Evolutionary conservation across 208 protist species (phyloP), one percentile per base, ranked within the genome.

Genomic region (Trypanosoma brucei): DNA sequence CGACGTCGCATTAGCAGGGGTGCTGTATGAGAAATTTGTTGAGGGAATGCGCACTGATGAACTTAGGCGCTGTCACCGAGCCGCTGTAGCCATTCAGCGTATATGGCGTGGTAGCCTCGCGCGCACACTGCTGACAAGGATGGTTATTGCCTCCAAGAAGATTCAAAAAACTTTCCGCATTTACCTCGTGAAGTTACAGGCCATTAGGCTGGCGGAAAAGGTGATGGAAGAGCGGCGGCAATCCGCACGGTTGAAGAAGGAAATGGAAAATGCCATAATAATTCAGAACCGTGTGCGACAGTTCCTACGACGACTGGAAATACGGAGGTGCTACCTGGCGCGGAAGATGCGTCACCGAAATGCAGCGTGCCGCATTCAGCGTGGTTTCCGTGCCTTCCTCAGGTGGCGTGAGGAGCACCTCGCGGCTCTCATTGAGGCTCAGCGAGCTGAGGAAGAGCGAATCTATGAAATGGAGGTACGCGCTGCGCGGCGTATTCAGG

Each of bases 61-160:
- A 59, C 55, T 90, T 34, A 61, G 59, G 53, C 77, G 78, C 2
- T 84, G 71, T 56, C 69, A 78, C 59, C 51, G 64, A 14, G 88
- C 88, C 5, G 85, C 86, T 33, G 66, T 70, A 52, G 55, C 65
- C 48, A 86, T 95, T 57, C 88, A 95, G 61, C 73, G 78, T 2
- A 72, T 90, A 38, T 95, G 84, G 83, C 82, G 88, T 40, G 88
- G 88, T 13, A 76, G 81, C 51, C 40, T 89, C 54, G 85, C 85
- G 30, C 79, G 88, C 34, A 79, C 53, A 36, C 79, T 79, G 62
- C 64, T 94, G n/a, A 1, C 49, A 31, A 75, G 62, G 13, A 74
- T 91, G 56, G 72, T 86, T 31, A 22, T 40, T 6, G 78, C 87
- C 3, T 75, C 80, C 14, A 35, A 67, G 35, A 66, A 45, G 46